Conservation (phyloP, 2,329 filamentous ascomycete species). For the Colletotrichum paranaense region DNA sequence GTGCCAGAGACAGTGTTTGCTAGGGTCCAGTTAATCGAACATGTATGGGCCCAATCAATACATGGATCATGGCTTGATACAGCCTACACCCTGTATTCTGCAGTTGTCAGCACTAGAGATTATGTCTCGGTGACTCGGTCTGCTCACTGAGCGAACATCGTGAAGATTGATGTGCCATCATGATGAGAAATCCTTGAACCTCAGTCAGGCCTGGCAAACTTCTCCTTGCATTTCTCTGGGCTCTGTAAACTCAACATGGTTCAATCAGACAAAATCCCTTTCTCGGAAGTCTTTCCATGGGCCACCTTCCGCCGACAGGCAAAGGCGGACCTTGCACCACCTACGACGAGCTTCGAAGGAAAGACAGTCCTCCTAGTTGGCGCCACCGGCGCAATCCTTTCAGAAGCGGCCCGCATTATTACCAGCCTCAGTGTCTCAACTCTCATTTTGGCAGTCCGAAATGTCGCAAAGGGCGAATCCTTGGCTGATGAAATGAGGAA, state of each 20-base stretch:
- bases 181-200: background rate
- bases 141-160: background rate
- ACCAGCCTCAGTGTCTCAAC: background rate
- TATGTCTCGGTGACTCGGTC: no score
- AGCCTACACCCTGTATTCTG: background rate
- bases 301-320: constrained; percentile 5
- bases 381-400: constrained; percentile 2
- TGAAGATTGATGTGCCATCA: background rate
- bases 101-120: background rate
- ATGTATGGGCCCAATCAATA: background rate
- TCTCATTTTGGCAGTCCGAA: background rate
- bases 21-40: background rate
- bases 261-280: background rate
- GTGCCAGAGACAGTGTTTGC: background rate
- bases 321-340: background rate
- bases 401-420: background rate
- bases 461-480: background rate
- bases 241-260: background rate
- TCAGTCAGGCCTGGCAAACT: background rate
- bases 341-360: background rate
- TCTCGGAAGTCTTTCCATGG: background rate
- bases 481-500: background rate
- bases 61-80: background rate
- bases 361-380: constrained; percentile 4
- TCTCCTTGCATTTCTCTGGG: no score